A percentile compares a stretch with the other conserved stretches of the same genome.
phyloP scores from a whole-genome alignment of 78 protist genomes.

The Dictyostelium discoideum region DNA sequence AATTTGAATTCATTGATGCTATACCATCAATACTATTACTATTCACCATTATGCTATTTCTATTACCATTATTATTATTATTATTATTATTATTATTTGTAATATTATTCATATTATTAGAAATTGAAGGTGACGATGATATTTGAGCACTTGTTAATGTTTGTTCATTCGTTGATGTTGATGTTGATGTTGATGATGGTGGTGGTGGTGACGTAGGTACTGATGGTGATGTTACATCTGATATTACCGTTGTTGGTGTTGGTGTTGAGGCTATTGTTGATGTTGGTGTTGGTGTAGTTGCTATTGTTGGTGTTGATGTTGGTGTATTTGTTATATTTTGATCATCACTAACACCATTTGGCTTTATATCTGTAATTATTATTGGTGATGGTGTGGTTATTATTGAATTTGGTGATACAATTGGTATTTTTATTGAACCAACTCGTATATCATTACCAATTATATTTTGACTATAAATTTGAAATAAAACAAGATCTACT shows the following conservation, averaged over 20 bases:
- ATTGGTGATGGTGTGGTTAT: neutral
- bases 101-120: neutral
- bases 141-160: neutral
- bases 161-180: neutral
- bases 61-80: neutral
- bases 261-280: too few species aligned
- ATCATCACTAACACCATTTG: neutral
- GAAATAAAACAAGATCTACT: conserved; percentile 32
- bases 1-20: neutral
- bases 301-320: neutral
- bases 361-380: neutral
- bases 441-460: conserved; percentile 54
- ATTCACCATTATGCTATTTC: neutral
- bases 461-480: conserved; percentile 54
- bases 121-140: neutral
- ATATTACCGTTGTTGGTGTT: too few species aligned
- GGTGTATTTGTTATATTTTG: neutral
- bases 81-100: neutral
- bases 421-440: conserved; percentile 28
- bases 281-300: neutral
- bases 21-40: neutral
- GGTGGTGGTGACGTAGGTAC: neutral
- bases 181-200: neutral
- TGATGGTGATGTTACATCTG: neutral
- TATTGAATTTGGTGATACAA: neutral